Conservation (phyloP, 768 basidiomycete genomes). For the Agaricus bisporus region DNA sequence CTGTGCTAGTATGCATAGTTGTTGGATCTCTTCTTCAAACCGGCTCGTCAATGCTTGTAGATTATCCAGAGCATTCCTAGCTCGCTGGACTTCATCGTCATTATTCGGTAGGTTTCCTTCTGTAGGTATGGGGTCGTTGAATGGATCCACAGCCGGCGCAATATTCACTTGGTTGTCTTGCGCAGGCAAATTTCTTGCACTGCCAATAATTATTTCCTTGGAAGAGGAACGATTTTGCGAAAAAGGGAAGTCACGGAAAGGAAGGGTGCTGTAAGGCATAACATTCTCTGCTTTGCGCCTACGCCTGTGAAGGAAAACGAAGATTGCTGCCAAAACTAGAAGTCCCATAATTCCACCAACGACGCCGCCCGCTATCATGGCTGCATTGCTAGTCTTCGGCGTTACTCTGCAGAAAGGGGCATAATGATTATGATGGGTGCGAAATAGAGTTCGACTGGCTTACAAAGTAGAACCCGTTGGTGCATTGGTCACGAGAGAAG, state of each 20-base stretch:
- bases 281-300: not conserved
- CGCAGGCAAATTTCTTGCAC: not conserved
- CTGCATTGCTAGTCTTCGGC: not conserved
- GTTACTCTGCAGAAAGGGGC: not conserved
- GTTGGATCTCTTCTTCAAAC: not conserved
- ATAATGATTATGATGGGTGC: not conserved
- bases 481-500: not conserved
- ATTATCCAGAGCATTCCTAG: not conserved
- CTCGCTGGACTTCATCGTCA: not conserved
- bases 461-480: not conserved
- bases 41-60: constrained; percentile 1
- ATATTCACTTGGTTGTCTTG: not conserved
- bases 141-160: not conserved
- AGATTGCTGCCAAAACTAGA: not conserved
- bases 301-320: constrained; percentile 2
- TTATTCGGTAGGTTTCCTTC: not conserved
- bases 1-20: not conserved
- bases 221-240: not conserved
- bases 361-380: constrained; percentile 1
- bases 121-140: no score
- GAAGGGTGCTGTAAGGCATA: not conserved
- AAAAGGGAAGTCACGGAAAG: not conserved
- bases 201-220: not conserved
- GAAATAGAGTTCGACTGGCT: not conserved
- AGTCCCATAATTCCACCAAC: constrained; percentile 1